Evolutionary conservation across 768 basidiomycete species (phyloP), one percentile per base, ranked within the genome.

Genomic region (Xerocomus spinulosus): DNA sequence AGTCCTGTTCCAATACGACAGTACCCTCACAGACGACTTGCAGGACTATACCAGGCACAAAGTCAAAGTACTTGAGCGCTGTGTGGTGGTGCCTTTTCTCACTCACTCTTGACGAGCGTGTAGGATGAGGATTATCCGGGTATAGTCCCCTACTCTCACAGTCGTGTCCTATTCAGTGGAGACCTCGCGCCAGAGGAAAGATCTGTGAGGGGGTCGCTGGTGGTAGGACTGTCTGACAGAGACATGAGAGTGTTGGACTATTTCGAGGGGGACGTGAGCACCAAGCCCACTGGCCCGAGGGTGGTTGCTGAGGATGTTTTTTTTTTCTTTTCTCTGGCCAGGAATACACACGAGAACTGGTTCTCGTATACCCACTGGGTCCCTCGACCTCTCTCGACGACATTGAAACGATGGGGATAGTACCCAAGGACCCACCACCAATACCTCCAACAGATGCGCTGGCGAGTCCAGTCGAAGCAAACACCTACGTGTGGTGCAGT

Each of bases 41-140:
- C 54, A 92, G 86, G 81, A 84, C 34, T 80, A 87, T 68, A 92
- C 90, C 3, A 74, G 93, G 4, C 90, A 95, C 62, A 78, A 81
- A 62, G 79, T 94, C 51, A 79, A 82, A 61, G 85, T 85, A 65
- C 44, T 34, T 17, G 20, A 32, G 5, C 28, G 25, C 24, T 10
- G 17, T 20, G 12, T 37, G 12, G 23, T 21, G 9, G 13, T 36
- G 20, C 28, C 20, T 38, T 26, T 17, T 20, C 32, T 33, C 13
- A 30, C 50, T 46, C 47, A 54, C 51, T 23, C 44, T 40, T 33
- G 48, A 26, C 21, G 39, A 49, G 26, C 48, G 14, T 39, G 17
- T 49, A 87, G 84, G 48, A 58, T 35, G 82, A 73, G 35, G 91
- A 92, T 60, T 97, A 95, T 59, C 94, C 94, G 0, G 94, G 83